Conservation (phyloP, 352 stramenopile species). For the Phytophthora brassicae region DNA sequence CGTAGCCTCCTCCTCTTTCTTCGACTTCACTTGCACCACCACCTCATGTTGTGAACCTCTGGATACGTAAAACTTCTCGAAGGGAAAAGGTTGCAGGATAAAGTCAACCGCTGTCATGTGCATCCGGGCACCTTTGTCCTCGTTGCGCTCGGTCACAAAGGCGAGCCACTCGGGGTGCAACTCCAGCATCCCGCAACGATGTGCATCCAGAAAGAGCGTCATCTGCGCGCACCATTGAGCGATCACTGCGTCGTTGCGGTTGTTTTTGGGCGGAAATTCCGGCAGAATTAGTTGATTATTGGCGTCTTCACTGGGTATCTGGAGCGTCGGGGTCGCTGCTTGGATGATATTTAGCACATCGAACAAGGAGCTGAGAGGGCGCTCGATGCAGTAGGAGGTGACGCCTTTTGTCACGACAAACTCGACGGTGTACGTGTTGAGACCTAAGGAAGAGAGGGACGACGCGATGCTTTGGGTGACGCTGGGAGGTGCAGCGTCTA, state of each 20-base stretch:
- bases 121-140: constrained; percentile 47
- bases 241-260: constrained; percentile 49
- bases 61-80: constrained; percentile 56
- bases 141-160: constrained; percentile 53
- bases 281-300: constrained; percentile 18
- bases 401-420: constrained; percentile 58
- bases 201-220: constrained; percentile 46
- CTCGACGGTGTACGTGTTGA: constrained; percentile 52
- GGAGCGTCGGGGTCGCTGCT: constrained; percentile 1
- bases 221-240: constrained; percentile 71
- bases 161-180: constrained; percentile 50
- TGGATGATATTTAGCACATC: constrained; percentile 38
- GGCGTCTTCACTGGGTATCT: background rate
- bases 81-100: constrained; percentile 77
- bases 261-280: constrained; percentile 54
- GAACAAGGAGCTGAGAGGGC: constrained; percentile 44
- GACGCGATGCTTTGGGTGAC: constrained; percentile 43
- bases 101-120: constrained; percentile 86
- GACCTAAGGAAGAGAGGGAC: constrained; percentile 35
- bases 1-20: constrained; percentile 20
- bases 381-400: constrained; percentile 57
- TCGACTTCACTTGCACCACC: constrained; percentile 42
- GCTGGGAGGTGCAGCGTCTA: constrained; percentile 39
- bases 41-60: constrained; percentile 58
- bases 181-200: constrained; percentile 32